These are phyloP conservation scores for Phyllosticta paracitricarpa DNA, from an alignment of 2,329 filamentous ascomycete species.

Conservation along the genomic window DNA sequence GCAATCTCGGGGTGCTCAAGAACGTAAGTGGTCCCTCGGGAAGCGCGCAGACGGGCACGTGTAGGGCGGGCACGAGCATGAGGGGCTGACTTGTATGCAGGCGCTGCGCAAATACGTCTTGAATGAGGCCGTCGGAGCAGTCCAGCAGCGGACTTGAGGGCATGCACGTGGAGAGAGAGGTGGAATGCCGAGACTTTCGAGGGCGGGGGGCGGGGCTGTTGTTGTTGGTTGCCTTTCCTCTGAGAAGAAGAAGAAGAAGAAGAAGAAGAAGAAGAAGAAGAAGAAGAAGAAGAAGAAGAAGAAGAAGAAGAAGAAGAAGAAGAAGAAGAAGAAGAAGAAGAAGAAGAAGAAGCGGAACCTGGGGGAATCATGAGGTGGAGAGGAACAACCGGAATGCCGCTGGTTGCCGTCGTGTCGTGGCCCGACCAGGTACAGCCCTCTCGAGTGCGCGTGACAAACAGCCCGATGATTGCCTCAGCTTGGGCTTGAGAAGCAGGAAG, in stretches of 20 bases:
- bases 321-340: no score
- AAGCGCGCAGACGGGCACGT: neutral
- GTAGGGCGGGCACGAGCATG: constrained; percentile 7
- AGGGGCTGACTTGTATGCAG: constrained; percentile 17
- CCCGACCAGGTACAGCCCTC: no score
- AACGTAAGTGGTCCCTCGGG: constrained; percentile 28
- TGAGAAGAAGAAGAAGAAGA: no score
- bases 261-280: no score
- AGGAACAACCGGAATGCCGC: neutral
- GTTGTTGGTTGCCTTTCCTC: neutral
- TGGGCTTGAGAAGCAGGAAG: neutral
- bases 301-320: no score
- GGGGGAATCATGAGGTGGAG: no score
- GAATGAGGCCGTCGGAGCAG: constrained; percentile 13
- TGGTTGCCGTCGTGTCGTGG: neutral
- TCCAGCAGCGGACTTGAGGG: constrained; percentile 2
- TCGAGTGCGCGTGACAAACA: no score
- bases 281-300: no score
- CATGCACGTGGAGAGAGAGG: constrained; percentile 7
- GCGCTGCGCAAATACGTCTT: constrained; percentile 32
- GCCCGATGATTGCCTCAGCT: no score
- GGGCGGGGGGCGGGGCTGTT: constrained; percentile 1
- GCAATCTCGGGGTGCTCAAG: constrained; percentile 57
- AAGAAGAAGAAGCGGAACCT: no score
- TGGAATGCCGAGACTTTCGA: neutral